These are phyloP conservation scores for Helenozyma rhizophorensis DNA, from an alignment of 805 yeast species.

Conservation along the genomic window DNA sequence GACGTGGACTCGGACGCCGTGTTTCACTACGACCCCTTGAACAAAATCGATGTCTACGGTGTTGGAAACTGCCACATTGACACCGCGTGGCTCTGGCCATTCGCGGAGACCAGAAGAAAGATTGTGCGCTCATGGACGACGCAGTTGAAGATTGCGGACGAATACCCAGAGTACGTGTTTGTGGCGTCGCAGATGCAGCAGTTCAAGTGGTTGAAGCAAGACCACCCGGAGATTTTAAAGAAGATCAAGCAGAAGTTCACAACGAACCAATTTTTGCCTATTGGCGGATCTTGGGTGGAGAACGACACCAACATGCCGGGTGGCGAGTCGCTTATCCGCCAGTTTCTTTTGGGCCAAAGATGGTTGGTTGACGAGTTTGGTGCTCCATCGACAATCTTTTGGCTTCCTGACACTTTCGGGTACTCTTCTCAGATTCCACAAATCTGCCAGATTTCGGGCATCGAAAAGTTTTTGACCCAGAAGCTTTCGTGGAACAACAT, in stretches of 20 bases:
- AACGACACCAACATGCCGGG: constrained; percentile 94
- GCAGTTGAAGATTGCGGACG: constrained; percentile 77
- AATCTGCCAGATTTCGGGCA: constrained; percentile 80
- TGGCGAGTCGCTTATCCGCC: constrained; percentile 88
- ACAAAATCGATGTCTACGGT: constrained; percentile 63
- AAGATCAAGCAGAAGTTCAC: constrained; percentile 62
- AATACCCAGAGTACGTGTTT: constrained; percentile 89
- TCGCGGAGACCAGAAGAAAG: constrained; percentile 90
- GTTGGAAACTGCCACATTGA: constrained; percentile 96
- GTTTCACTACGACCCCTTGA: constrained; percentile 24
- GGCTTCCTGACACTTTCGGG: constrained; percentile 98
- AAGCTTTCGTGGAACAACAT: constrained; percentile 96
- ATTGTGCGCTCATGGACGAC: constrained; percentile 94
- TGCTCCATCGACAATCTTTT: constrained; percentile 64
- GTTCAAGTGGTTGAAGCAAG: constrained; percentile 82
- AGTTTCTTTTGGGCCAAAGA: constrained; percentile 85
- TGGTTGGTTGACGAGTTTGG: constrained; percentile 82
- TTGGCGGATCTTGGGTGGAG: constrained; percentile 99
- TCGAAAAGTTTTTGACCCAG: constrained; percentile 83
- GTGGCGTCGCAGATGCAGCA: constrained; percentile 97
- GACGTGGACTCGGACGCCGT: constrained; percentile 65
- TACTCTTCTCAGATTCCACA: constrained; percentile 95
- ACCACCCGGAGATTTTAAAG: constrained; percentile 76
- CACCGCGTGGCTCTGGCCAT: constrained; percentile 99
- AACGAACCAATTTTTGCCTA: constrained; percentile 75